Percentiles rank a stretch among this genome's conserved stretches.
These are phyloP conservation scores for Botrytis cinerea DNA, from an alignment of 2,329 filamentous ascomycete species.

Conservation along the genomic window DNA sequence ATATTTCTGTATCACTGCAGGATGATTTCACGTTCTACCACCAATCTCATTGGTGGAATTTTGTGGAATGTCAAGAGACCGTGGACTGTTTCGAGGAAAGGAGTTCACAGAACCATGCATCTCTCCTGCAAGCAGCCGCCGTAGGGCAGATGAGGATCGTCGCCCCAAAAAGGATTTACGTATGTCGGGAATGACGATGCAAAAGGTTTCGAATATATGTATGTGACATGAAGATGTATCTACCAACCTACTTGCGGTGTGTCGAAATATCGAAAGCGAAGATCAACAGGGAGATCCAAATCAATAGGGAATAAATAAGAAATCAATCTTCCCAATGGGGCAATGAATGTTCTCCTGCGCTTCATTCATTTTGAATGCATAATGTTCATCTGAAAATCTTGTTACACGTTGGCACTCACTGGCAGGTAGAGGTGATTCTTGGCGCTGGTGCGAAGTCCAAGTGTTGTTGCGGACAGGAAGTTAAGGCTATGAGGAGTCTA, in stretches of 20 bases:
- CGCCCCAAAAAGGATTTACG: conserved; percentile 23
- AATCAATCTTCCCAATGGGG: not conserved
- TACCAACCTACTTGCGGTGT: not conserved
- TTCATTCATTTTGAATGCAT: not conserved
- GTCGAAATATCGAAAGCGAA: not conserved
- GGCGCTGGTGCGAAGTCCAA: conserved; percentile 9
- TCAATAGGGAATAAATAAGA: not conserved
- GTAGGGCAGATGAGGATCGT: conserved; percentile 32
- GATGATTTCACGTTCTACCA: not conserved
- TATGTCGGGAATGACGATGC: conserved; percentile 3
- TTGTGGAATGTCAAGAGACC: not conserved
- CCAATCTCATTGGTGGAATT: not conserved
- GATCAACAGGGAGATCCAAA: not conserved
- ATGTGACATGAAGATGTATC: conserved; percentile 8
- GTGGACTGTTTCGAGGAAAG: not conserved
- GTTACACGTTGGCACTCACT: not conserved
- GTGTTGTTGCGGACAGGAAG: conserved; percentile 12
- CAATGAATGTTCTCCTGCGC: not conserved
- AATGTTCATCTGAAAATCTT: not conserved
- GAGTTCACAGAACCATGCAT: conserved; percentile 19
- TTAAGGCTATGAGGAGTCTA: conserved; percentile 15
- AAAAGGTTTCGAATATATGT: not conserved
- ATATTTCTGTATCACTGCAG: conserved; percentile 6
- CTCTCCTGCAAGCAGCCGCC: conserved; percentile 23
- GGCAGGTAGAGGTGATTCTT: not conserved